Evolutionary conservation across 139 green algal genomes (phyloP), one percentile per base, ranked within the genome.

Genomic region (Dunaliella primolecta): DNA sequence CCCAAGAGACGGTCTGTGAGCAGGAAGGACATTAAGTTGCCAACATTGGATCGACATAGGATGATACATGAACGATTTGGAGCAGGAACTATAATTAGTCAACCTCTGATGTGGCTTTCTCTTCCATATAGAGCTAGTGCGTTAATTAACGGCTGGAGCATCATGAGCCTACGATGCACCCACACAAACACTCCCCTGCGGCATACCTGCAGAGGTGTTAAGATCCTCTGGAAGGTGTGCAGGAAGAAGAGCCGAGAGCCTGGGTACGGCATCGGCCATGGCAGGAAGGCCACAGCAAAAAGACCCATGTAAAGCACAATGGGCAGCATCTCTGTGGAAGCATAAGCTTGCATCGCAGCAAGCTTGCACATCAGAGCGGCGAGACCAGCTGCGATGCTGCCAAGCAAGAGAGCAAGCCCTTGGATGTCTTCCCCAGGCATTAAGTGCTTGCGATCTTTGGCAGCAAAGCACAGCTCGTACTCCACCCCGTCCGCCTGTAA

Each of bases 401-500:
- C 71, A 21, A 77, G 71, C 15, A 77, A 7, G 21, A 77, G 27
- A 11, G 29, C 71, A 77, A 77, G 71, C 15, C 29, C 30, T 74
- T 87, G 84, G 29, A 91, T 64, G 23, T 89, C 84, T 20, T 35
- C 74, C 21, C 78, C 23, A 3, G 81, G 84, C 24, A 94, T 82
- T 3, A 97, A 88, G 71, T 88, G 87, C 55, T 86, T 85, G 35
- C 91, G 85, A 35, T 97, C 93, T 33, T 91, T 87, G 0, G 78
- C 2, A 21, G 80, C 84, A 82, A 97, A 97, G 86, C 94, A 96
- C 1, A 89, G 72, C 23, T 94, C 92, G 74, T 97, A 97, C 11
- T 89, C 83, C 0, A 96, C 85, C 30, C 36, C 24, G 1, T 83
- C 83, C 21, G 30, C 32, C 81, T 94, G 88, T 81, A 95, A 95